Percentiles rank a stretch among this genome's conserved stretches.
These are phyloP conservation scores for Furcasterigmium sp. DNA, from an alignment of 2,329 filamentous ascomycete species.

Conservation along the genomic window DNA sequence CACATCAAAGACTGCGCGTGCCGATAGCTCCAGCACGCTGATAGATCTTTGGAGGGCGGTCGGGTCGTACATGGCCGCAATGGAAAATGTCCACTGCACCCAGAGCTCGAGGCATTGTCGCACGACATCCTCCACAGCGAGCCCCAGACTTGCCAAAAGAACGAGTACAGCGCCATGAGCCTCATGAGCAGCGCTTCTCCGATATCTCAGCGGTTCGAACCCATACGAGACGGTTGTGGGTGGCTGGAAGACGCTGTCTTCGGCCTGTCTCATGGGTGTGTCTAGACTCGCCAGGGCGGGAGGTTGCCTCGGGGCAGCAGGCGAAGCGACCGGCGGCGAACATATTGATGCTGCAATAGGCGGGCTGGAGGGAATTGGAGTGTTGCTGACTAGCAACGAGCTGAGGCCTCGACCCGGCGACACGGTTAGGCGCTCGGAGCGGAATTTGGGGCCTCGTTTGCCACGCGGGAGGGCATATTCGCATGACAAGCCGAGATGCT, in stretches of 20 bases:
- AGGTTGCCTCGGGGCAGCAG: no score
- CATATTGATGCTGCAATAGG: no score
- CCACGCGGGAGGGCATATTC: background rate
- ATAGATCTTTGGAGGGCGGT: background rate
- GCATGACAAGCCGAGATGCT: background rate
- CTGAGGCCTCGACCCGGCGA: no score
- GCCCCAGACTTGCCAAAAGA: background rate
- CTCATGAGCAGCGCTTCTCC: background rate
- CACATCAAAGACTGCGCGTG: background rate
- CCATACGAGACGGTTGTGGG: no score
- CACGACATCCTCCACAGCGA: background rate
- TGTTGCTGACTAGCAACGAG: no score
- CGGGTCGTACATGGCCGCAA: background rate
- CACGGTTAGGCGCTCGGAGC: background rate
- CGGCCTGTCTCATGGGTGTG: no score
- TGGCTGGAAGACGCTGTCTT: no score
- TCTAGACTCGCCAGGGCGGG: no score
- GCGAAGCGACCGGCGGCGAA: no score
- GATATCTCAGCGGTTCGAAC: no score
- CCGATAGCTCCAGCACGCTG: background rate
- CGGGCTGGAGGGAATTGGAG: no score
- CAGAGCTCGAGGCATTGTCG: background rate
- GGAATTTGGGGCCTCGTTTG: conserved; percentile 2
- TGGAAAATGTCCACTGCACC: background rate
- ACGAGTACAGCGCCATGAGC: background rate